Evolutionary conservation across 1,284 basidiomycete genomes (phyloP).

Genomic region (Exobasidium cylindrosporum): DNA sequence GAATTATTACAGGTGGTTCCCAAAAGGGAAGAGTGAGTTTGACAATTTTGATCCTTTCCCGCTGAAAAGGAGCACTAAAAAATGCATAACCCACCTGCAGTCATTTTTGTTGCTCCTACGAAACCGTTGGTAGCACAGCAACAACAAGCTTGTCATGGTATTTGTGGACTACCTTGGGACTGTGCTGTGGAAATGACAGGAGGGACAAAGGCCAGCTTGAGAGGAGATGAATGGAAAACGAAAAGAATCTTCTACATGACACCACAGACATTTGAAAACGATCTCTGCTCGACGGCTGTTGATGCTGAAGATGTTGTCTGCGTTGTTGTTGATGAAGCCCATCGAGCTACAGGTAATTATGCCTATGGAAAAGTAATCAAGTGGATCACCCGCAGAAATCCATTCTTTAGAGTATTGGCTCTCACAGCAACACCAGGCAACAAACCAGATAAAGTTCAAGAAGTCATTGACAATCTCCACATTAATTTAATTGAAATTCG

Average conservation of each 20-base stretch:
- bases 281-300: slow-evolving; percentile 70
- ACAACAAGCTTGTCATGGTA: slow-evolving; percentile 80
- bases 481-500: slow-evolving; percentile 94
- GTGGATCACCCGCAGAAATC: slow-evolving; percentile 87
- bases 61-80: no score
- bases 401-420: slow-evolving; percentile 86
- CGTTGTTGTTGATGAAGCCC: slow-evolving; percentile 89
- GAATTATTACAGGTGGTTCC: slow-evolving; percentile 53
- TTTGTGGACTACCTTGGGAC: slow-evolving; percentile 85
- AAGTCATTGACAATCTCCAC: slow-evolving; percentile 89
- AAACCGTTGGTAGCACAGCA: slow-evolving; percentile 91
- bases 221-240: slow-evolving; percentile 64
- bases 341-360: slow-evolving; percentile 87
- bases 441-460: slow-evolving; percentile 80
- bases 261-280: slow-evolving; percentile 90
- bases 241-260: slow-evolving; percentile 97
- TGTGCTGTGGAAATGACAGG: slow-evolving; percentile 88
- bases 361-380: slow-evolving; percentile 87
- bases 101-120: slow-evolving; percentile 92
- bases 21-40: slow-evolving; percentile 39
- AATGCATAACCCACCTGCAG: slow-evolving; percentile 87
- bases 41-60: no score
- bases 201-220: slow-evolving; percentile 25
- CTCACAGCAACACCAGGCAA: slow-evolving; percentile 92
- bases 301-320: slow-evolving; percentile 77